Evolutionary conservation across 2,329 filamentous ascomycete genomes (phyloP), one percentile per base, ranked within the genome.

Genomic region (Nothopassalora personata): DNA sequence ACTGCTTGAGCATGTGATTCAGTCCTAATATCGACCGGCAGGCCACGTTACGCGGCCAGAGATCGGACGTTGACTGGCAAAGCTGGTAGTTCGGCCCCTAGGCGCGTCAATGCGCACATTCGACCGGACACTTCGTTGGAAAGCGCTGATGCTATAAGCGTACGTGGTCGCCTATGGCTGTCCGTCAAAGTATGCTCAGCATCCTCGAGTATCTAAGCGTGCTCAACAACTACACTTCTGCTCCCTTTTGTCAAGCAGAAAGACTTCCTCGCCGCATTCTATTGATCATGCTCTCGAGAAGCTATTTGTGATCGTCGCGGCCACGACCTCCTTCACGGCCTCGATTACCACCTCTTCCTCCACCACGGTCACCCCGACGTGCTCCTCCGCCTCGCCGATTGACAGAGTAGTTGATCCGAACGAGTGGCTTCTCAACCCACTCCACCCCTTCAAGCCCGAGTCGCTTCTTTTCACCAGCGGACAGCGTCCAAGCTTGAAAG

Each of bases 401-500:
- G 23, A 88, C 77, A 0, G 77, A 77, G 59, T 88, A 90, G 2
- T 87, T 78, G 45, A 90, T 89, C 61, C 75, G 80, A 66, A 85
- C 83, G 49, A 90, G 69, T 0, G 89, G 88, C 23, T 84, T 75
- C 53, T 87, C 86, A 0, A 86, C 86, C 83, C 87, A 88, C 47
- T 84, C 76, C 6, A 86, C 74, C 0, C 82, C 80, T 1, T 76
- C 74, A 5, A 92, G 71, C 0, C 82, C 83, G 3, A 85, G 67
- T 7, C 77, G 76, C 48, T 81, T 76, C 67, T 86, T 82, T 56
- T 85, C 83, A 31, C 83, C 81, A 1, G 79, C 75, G 0, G 80
- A 77, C 0, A 89, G 78, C 5, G 85, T 87, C 81, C 86, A 90
- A 0, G 83, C 79, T 68, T 92, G 89, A 67, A 90, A 91, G 1